Evolutionary conservation across 1,284 basidiomycete species (phyloP).

Genomic region (Apiotrichum brassicae): DNA sequence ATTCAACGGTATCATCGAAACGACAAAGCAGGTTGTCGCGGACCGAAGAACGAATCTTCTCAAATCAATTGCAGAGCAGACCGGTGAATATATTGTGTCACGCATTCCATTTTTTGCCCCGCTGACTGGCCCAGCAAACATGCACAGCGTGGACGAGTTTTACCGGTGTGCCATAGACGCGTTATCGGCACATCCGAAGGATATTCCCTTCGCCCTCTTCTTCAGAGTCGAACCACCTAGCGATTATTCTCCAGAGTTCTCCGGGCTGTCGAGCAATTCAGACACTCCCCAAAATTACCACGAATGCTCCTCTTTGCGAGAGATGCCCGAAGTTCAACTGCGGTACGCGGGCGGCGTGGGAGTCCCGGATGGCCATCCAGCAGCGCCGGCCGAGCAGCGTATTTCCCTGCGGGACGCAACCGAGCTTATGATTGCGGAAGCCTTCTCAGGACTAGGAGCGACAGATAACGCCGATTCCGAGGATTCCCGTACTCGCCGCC

Average conservation of each 20-base stretch:
- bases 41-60: constrained; percentile 29
- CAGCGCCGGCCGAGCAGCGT: constrained; percentile 17
- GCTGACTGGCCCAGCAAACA: constrained; percentile 20
- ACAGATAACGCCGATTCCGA: too few species aligned
- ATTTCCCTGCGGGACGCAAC: background rate
- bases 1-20: constrained; percentile 39
- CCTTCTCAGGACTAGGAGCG: constrained; percentile 8
- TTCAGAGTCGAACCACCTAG: constrained; percentile 13
- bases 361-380: constrained; percentile 36
- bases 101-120: too few species aligned
- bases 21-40: constrained; percentile 29
- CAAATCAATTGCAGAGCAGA: constrained; percentile 39
- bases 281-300: too few species aligned
- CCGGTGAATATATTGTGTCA: constrained; percentile 25
- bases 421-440: constrained; percentile 6
- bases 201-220: constrained; percentile 40
- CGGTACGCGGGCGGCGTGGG: constrained; percentile 31
- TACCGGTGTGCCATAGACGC: constrained; percentile 36
- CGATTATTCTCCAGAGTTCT: too few species aligned
- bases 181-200: constrained; percentile 25
- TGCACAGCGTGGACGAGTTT: constrained; percentile 35
- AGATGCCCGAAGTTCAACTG: background rate
- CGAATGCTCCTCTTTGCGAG: too few species aligned
- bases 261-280: too few species aligned
- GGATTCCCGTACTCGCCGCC: too few species aligned